A percentile compares a stretch with the other conserved stretches of the same genome.
Conservation (phyloP, 2,329 filamentous ascomycete species). For the Sphaerulina vaccinii region DNA sequence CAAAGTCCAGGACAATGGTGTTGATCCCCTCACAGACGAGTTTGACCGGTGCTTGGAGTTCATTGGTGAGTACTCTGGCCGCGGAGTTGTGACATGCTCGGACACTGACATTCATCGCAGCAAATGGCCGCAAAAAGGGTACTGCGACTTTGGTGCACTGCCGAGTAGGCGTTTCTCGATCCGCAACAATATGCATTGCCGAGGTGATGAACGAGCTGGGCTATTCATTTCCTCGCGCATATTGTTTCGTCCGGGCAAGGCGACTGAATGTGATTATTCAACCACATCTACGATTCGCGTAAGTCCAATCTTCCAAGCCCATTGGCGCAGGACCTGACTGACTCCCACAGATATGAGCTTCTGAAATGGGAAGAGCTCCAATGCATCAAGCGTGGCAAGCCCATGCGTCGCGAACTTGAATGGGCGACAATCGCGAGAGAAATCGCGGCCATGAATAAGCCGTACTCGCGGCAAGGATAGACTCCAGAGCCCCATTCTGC, state of each 20-base stretch:
- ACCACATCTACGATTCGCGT: constrained; percentile 89
- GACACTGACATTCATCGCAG: constrained; percentile 49
- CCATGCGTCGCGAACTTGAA: constrained; percentile 75
- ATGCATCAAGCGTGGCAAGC: constrained; percentile 54
- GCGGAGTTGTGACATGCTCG: neutral
- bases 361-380: constrained; percentile 91
- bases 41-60: constrained; percentile 85
- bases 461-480: constrained; percentile 68
- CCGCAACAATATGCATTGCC: constrained; percentile 97
- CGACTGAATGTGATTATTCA: constrained; percentile 97
- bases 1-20: constrained; percentile 92
- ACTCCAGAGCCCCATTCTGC: neutral
- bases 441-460: constrained; percentile 93
- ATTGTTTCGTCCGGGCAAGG: constrained; percentile 91
- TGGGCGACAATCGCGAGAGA: constrained; percentile 87
- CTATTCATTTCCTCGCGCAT: constrained; percentile 85
- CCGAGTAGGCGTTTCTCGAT: constrained; percentile 90
- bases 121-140: constrained; percentile 71
- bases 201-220: constrained; percentile 85
- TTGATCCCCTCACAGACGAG: constrained; percentile 83
- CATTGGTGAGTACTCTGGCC: constrained; percentile 68
- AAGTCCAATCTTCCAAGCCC: constrained; percentile 22
- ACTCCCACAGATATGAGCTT: constrained; percentile 65
- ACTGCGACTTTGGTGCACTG: constrained; percentile 93
- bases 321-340: constrained; percentile 12